Conservation (phyloP, 1,284 basidiomycete species). For the Sanghuangporus baumii region DNA sequence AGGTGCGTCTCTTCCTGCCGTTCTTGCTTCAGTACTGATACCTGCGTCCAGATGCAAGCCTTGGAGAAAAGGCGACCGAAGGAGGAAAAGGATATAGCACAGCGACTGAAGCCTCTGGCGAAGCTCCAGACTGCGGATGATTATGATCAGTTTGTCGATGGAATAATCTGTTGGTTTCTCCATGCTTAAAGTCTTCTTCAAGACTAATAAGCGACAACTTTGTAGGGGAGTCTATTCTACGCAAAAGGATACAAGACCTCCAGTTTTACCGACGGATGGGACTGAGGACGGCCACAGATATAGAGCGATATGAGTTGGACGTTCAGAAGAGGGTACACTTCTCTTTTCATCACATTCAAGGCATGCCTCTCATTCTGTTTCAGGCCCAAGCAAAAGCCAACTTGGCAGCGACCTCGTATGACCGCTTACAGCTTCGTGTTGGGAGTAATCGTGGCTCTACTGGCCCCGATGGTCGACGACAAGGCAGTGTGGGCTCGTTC, state of each 20-base stretch:
- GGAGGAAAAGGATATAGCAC: constrained; percentile 89
- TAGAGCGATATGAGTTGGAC: constrained; percentile 82
- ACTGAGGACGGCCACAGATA: constrained; percentile 76
- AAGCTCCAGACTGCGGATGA: constrained; percentile 90
- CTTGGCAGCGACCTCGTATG: constrained; percentile 46
- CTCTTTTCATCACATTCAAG: background rate
- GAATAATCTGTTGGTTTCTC: constrained; percentile 71
- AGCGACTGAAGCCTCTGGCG: constrained; percentile 89
- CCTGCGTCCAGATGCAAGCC: constrained; percentile 67
- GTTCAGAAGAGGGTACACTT: constrained; percentile 61
- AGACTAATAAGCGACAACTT: background rate
- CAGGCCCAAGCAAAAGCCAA: constrained; percentile 56
- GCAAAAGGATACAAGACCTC: constrained; percentile 83
- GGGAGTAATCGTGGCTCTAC: constrained; percentile 48
- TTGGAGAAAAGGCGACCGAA: constrained; percentile 86
- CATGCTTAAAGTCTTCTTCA: background rate
- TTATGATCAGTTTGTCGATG: constrained; percentile 85
- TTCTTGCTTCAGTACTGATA: background rate
- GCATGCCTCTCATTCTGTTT: constrained; percentile 8
- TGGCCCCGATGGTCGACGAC: constrained; percentile 48
- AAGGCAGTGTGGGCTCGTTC: constrained; percentile 31
- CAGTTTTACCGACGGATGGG: constrained; percentile 86
- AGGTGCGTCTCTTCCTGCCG: constrained; percentile 44
- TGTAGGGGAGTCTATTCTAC: constrained; percentile 78
- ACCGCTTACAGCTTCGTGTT: constrained; percentile 42